A percentile compares a stretch with the other conserved stretches of the same genome.
Conservation (phyloP, 345 rosid species). For the Populus euphratica region DNA sequence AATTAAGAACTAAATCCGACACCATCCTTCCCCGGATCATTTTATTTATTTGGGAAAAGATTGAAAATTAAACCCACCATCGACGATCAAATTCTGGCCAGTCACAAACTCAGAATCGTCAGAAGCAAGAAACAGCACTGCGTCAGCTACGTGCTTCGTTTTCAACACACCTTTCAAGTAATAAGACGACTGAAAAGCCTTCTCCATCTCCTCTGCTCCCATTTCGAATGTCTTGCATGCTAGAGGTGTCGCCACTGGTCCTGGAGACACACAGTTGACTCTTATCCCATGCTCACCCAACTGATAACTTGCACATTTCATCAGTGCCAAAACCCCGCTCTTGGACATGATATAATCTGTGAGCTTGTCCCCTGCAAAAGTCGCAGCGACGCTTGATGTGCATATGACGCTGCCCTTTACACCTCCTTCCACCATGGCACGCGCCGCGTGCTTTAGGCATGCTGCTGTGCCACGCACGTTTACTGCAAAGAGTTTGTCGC, state of each 20-base stretch:
- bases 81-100: conserved; percentile 33
- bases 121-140: conserved; percentile 39
- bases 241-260: conserved; percentile 29
- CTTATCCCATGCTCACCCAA: conserved; percentile 44
- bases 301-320: conserved; percentile 37
- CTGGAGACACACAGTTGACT: conserved; percentile 44
- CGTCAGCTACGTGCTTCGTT: conserved; percentile 32
- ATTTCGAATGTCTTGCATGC: background rate
- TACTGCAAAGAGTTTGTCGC: conserved; percentile 21
- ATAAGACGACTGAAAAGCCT: background rate
- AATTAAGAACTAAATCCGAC: background rate
- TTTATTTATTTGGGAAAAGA: background rate
- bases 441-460: conserved; percentile 33
- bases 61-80: conserved; percentile 23
- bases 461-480: conserved; percentile 33
- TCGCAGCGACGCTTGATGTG: conserved; percentile 29
- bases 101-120: conserved; percentile 32
- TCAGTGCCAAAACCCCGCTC: conserved; percentile 39
- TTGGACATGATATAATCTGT: conserved; percentile 37
- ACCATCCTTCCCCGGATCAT: background rate
- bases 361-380: background rate
- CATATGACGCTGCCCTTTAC: conserved; percentile 42
- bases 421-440: conserved; percentile 33
- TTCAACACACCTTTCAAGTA: conserved; percentile 32
- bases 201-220: conserved; percentile 21